Evolutionary conservation across 306 rosid genomes (phyloP), one percentile per base, ranked within the genome.

Genomic region (Castanea mollissima): DNA sequence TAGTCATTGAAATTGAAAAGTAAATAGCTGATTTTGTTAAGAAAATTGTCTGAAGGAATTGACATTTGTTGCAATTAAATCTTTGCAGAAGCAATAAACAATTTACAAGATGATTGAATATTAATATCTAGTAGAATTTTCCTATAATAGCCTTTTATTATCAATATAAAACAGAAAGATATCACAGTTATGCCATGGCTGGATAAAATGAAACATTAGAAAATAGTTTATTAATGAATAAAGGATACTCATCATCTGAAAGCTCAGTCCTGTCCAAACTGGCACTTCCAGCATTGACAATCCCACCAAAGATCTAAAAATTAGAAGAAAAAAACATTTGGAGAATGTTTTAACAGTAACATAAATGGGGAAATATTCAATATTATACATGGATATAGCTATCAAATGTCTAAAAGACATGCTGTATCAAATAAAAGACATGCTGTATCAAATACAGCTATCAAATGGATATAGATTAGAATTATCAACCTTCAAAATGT

Each of bases 1-100:
- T 88, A 95, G 74, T 95, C 99, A 74, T 95, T 95, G 82, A 95
- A 95, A 85, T 95, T 95, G 81, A 93, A 93, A 82, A 95, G 87
- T 77, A 91, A 75, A 86, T 93, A 95, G 88, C 99, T 95, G 82
- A 73, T 83, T 76, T 46, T 77, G 99, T 95, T 83, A 93, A 95
- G 98, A 85, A 90, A 71, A 71, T 23, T 63, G 68, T 83, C 60
- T 49, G 64, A 82, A 83, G 81, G 79, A 34, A 74, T 56, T 21
- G 63, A 76, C 58, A 82, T 55, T 76, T 68, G 34, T 21, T 69
- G 82, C 21, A 73, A 38, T 38, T 74, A 8, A 68, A 70, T 58
- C 59, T 79, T 65, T 77, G 77, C 65, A 49, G 44, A 82, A 68
- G 71, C 57, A 59, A 80, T 12, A 69, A 32, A 73, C 67, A 56